A percentile compares a stretch with the other conserved stretches of the same genome.
Evolutionary conservation across 345 rosid genomes (phyloP).

Genomic region (Clarkia xantiana): DNA sequence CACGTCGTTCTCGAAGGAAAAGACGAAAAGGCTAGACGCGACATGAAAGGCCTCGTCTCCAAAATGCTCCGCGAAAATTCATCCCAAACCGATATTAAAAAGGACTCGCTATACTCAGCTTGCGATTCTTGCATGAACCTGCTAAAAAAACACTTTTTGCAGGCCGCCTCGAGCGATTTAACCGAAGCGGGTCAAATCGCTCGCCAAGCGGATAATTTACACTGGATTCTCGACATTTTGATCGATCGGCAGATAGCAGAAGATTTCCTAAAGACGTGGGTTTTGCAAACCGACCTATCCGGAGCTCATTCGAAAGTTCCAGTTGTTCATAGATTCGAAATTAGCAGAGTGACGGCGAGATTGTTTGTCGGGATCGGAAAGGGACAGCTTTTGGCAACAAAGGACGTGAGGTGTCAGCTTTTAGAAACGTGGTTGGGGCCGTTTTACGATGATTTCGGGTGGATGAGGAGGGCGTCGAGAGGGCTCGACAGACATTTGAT

Average conservation of each 20-base stretch:
- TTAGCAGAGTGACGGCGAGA: conserved; percentile 81
- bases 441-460: conserved; percentile 83
- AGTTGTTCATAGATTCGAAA: conserved; percentile 65
- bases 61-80: conserved; percentile 96
- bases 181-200: conserved; percentile 63
- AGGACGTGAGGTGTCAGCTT: conserved; percentile 64
- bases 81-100: conserved; percentile 69
- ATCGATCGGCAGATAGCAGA: conserved; percentile 93
- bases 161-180: conserved; percentile 49
- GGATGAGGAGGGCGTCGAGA: conserved; percentile 92
- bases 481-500: conserved; percentile 81
- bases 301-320: conserved; percentile 64
- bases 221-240: conserved; percentile 88
- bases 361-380: conserved; percentile 89
- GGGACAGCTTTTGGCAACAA: conserved; percentile 75
- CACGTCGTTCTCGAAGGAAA: conserved; percentile 90
- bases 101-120: conserved; percentile 78
- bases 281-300: conserved; percentile 75
- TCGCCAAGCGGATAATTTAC: conserved; percentile 86
- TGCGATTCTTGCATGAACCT: conserved; percentile 71
- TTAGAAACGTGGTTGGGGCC: conserved; percentile 86
- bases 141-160: conserved; percentile 50
- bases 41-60: conserved; percentile 81
- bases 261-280: conserved; percentile 82
- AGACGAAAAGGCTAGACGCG: conserved; percentile 93